Conservation (phyloP, 1,284 basidiomycete genomes). For the Leccinum holopus region DNA sequence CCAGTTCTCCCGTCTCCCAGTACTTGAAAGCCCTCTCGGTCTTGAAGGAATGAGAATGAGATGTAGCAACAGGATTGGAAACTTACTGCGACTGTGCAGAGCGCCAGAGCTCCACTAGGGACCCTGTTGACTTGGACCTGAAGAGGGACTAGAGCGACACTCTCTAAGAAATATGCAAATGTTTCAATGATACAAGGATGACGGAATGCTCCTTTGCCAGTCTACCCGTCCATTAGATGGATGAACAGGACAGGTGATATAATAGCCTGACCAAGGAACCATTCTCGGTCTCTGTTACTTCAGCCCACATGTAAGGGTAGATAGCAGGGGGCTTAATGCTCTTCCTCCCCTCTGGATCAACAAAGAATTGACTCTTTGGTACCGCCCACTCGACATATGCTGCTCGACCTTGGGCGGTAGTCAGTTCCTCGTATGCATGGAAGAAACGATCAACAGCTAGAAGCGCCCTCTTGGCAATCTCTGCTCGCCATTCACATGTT, state of each 20-base stretch:
- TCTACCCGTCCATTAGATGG: neutral
- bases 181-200: neutral
- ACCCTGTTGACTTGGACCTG: neutral
- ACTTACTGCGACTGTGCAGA: neutral
- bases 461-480: neutral
- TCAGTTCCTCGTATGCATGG: neutral
- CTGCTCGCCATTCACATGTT: neutral
- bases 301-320: neutral
- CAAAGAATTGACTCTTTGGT: neutral
- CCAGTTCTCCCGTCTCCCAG: neutral
- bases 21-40: neutral
- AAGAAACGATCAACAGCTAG: neutral
- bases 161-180: neutral
- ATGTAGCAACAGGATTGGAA: neutral
- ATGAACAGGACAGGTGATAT: neutral
- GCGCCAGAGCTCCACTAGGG: neutral
- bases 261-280: neutral
- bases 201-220: neutral
- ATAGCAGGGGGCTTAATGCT: neutral
- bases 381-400: neutral
- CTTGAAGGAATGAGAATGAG: neutral
- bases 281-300: neutral
- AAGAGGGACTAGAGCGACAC: neutral
- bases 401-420: neutral
- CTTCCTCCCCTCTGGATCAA: neutral